These are phyloP conservation scores for Solanum infundibuliforme DNA, from an alignment of 257 asterid species.

Conservation along the genomic window DNA sequence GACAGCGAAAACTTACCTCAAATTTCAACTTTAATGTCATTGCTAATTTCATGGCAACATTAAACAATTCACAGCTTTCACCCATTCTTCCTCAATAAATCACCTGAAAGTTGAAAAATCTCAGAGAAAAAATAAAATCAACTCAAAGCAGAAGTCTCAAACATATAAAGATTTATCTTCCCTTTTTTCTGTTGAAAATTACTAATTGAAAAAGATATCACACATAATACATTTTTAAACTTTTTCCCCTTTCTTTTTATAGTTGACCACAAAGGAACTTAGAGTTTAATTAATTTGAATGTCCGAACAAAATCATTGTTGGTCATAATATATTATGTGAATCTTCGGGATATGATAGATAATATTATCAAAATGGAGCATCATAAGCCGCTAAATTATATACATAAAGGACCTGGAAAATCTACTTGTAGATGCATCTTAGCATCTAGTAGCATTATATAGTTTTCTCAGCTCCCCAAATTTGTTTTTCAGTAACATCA, in stretches of 20 bases:
- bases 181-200: background rate
- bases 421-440: background rate
- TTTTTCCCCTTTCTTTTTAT: background rate
- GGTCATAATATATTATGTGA: background rate
- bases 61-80: background rate
- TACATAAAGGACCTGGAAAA: background rate
- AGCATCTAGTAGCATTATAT: background rate
- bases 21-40: background rate
- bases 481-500: background rate
- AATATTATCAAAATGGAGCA: background rate
- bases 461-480: background rate
- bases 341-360: background rate
- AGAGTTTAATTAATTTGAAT: background rate
- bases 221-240: background rate
- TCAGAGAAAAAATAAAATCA: background rate
- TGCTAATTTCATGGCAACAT: background rate
- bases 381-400: background rate
- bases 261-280: background rate
- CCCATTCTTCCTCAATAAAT: background rate
- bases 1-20: background rate
- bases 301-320: background rate
- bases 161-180: background rate
- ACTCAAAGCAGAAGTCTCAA: background rate
- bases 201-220: too few species aligned
- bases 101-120: background rate